A percentile compares a stretch with the other conserved stretches of the same genome.
phyloP scores from a whole-genome alignment of 129 eudicot genomes.

The Oenanthe sinensis region DNA sequence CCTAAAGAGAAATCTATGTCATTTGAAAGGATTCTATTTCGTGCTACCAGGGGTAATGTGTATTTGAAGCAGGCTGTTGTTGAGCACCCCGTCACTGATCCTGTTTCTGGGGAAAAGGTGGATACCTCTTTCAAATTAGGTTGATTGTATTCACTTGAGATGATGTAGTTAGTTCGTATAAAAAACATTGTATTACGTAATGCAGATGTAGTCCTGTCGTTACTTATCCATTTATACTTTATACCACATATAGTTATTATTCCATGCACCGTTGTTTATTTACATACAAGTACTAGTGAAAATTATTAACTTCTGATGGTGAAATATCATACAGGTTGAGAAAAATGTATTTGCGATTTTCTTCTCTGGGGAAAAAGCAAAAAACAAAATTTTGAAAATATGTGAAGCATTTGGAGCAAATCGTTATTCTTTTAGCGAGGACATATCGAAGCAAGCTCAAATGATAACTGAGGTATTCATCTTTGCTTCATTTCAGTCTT shows the following conservation, averaged over 20 bases:
- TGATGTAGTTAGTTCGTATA: background rate
- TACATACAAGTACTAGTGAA: background rate
- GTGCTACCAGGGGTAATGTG: constrained; percentile 99
- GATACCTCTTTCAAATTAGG: background rate
- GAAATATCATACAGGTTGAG: constrained; percentile 51
- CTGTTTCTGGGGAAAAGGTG: constrained; percentile 95
- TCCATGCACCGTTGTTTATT: background rate
- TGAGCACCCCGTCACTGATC: constrained; percentile 80
- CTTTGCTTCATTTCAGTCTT: constrained; percentile 1
- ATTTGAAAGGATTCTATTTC: constrained; percentile 89
- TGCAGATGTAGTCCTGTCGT: background rate
- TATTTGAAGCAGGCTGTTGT: constrained; percentile 68
- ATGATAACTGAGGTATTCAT: constrained; percentile 66
- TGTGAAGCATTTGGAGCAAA: constrained; percentile 99
- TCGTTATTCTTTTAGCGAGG: constrained; percentile 79
- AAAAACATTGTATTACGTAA: background rate
- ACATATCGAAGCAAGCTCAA: constrained; percentile 73
- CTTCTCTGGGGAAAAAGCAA: constrained; percentile 93
- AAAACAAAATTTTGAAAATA: constrained; percentile 77
- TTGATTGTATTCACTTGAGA: background rate
- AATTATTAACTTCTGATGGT: constrained; percentile 4
- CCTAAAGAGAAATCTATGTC: constrained; percentile 88
- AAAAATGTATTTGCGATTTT: constrained; percentile 85
- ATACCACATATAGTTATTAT: background rate
- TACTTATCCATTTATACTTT: background rate